Conservation (phyloP, 148 eudicot species). For the Beta vulgaris region DNA sequence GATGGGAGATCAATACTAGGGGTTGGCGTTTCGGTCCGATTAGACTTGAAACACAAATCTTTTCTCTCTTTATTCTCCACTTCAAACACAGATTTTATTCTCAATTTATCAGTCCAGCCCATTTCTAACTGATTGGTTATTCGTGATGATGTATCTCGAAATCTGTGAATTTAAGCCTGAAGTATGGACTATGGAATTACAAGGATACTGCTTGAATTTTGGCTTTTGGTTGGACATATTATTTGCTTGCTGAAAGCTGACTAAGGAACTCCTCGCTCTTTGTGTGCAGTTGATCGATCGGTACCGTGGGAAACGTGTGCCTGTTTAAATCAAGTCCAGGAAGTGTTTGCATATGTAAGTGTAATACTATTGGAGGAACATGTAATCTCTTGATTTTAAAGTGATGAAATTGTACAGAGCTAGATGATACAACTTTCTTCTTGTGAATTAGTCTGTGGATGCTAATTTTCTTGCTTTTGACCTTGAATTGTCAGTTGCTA, state of each 20-base stretch:
- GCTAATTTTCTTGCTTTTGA: neutral
- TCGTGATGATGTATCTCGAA: neutral
- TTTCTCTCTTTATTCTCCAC: too few relatives aligned
- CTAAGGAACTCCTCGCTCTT: neutral
- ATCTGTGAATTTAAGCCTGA: neutral
- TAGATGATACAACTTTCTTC: slow-evolving; percentile 9
- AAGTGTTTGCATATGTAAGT: slow-evolving; percentile 14
- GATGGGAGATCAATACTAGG: neutral
- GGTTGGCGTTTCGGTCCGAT: neutral
- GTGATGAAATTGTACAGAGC: slow-evolving; percentile 27
- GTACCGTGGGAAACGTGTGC: slow-evolving; percentile 37
- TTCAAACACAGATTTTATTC: too few relatives aligned
- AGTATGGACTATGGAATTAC: neutral
- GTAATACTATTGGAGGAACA: slow-evolving; percentile 8
- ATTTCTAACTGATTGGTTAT: neutral
- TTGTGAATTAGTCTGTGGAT: neutral
- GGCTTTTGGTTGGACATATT: neutral
- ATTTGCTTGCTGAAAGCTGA: neutral
- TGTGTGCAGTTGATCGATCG: slow-evolving; percentile 31
- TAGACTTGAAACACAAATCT: too few relatives aligned
- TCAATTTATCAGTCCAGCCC: neutral
- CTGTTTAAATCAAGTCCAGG: slow-evolving; percentile 26
- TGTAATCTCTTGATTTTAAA: slow-evolving; percentile 14
- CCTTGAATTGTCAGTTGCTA: neutral
- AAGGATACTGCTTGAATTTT: neutral